Percentiles rank a stretch among this genome's conserved stretches.
These are phyloP conservation scores for Somion occarium DNA, from an alignment of 1,284 basidiomycete species.

Conservation along the genomic window DNA sequence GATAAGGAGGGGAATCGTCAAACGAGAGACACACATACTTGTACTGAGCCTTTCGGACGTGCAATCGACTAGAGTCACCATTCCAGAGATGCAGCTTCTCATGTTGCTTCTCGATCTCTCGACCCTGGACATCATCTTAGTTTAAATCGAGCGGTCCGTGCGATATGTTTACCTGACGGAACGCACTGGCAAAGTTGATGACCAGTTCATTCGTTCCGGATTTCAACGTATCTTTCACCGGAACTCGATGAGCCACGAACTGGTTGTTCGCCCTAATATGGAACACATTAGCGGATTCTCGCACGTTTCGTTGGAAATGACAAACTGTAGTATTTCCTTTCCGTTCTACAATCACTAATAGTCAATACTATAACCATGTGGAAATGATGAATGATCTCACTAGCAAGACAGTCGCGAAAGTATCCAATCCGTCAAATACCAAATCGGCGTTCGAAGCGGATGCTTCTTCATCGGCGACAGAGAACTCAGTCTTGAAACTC, in stretches of 20 bases:
- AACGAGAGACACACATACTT: constrained; percentile 42
- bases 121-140: constrained; percentile 39
- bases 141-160: not conserved
- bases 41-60: constrained; percentile 88
- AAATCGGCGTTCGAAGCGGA: constrained; percentile 56
- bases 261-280: constrained; percentile 63
- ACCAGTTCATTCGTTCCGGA: constrained; percentile 62
- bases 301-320: constrained; percentile 7
- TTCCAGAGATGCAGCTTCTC: constrained; percentile 73
- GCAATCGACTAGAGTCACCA: constrained; percentile 80
- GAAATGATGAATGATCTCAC: constrained; percentile 45
- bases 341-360: constrained; percentile 52
- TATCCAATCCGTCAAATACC: constrained; percentile 86
- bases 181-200: constrained; percentile 73
- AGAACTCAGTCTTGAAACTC: constrained; percentile 74
- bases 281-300: not conserved
- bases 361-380: too few species aligned
- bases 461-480: constrained; percentile 44
- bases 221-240: constrained; percentile 51
- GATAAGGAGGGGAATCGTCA: not conserved
- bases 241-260: constrained; percentile 66
- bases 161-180: constrained; percentile 49
- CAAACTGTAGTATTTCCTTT: constrained; percentile 55
- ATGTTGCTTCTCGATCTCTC: constrained; percentile 58
- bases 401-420: constrained; percentile 67